These are phyloP conservation scores for Peribolospora kevripleyi DNA, from an alignment of 768 basidiomycete species.

Conservation along the genomic window DNA sequence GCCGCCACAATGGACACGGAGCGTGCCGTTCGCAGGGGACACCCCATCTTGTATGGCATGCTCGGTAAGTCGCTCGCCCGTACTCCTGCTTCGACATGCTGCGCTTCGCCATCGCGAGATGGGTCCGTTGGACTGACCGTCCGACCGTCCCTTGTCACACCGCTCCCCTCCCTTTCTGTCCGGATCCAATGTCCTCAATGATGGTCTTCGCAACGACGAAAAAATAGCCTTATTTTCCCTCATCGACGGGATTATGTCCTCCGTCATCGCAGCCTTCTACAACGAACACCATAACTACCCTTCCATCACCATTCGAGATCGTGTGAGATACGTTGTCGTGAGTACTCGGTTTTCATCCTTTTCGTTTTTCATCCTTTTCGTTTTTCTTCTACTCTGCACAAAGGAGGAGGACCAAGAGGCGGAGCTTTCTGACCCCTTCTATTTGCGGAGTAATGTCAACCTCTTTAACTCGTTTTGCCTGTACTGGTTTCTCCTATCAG, in stretches of 20 bases:
- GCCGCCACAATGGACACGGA: too few relatives aligned
- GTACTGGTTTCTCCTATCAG: slow-evolving; percentile 7
- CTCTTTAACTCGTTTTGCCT: neutral
- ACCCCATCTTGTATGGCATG: slow-evolving; percentile 7
- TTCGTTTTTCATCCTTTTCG: neutral
- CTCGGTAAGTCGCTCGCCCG: neutral
- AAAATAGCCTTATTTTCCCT: slow-evolving; percentile 4
- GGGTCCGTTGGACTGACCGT: too few relatives aligned
- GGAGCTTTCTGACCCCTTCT: too few relatives aligned
- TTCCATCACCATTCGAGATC: neutral
- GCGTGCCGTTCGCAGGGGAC: neutral
- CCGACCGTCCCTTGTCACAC: too few relatives aligned
- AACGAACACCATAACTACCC: slow-evolving; percentile 7
- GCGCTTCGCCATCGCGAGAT: too few relatives aligned
- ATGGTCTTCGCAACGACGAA: too few relatives aligned
- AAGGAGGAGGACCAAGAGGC: too few relatives aligned
- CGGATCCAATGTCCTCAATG: too few relatives aligned
- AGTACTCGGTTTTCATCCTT: neutral
- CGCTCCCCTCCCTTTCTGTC: too few relatives aligned
- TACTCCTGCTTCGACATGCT: too few relatives aligned
- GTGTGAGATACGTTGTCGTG: neutral
- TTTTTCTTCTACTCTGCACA: neutral
- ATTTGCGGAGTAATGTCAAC: too few relatives aligned
- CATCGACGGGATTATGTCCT: slow-evolving; percentile 5
- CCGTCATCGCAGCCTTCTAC: slow-evolving; percentile 4